Evolutionary conservation across 495 filamentous ascomycete genomes (phyloP).

Genomic region (Hyaloscypha variabilis): DNA sequence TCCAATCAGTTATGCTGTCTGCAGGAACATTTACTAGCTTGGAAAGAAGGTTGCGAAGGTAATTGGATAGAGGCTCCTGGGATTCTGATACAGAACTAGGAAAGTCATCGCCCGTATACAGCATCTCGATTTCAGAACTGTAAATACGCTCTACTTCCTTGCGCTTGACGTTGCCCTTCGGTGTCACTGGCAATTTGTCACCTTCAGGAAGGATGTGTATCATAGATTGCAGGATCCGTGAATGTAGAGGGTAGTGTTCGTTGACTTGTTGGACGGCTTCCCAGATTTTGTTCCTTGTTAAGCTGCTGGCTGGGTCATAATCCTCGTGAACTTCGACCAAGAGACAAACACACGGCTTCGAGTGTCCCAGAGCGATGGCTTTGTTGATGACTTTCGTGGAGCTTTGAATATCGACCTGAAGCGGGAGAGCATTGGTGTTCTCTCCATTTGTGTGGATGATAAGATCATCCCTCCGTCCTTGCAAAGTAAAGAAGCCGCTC

Average conservation of each 20-base stretch:
- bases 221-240: slow-evolving; percentile 25
- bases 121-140: slow-evolving; percentile 14
- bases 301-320: slow-evolving; percentile 11
- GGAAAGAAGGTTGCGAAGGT: slow-evolving; percentile 21
- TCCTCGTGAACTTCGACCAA: slow-evolving; percentile 27
- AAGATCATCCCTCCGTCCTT: slow-evolving; percentile 32
- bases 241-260: slow-evolving; percentile 24
- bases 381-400: slow-evolving; percentile 28
- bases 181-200: slow-evolving; percentile 24
- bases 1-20: slow-evolving; percentile 26
- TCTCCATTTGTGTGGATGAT: slow-evolving; percentile 32
- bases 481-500: slow-evolving; percentile 26
- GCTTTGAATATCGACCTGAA: slow-evolving; percentile 32
- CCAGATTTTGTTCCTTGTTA: slow-evolving; percentile 17
- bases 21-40: slow-evolving; percentile 16
- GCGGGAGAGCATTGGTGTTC: slow-evolving; percentile 27
- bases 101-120: slow-evolving; percentile 13
- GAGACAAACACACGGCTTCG: slow-evolving; percentile 24
- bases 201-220: slow-evolving; percentile 29
- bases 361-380: slow-evolving; percentile 30
- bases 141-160: slow-evolving; percentile 27
- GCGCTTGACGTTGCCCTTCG: slow-evolving; percentile 33
- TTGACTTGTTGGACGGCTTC: slow-evolving; percentile 26
- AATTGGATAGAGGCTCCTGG: slow-evolving; percentile 14
- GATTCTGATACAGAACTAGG: background rate